Evolutionary conservation across 371 early-diverging fungal species (phyloP), one percentile per base, ranked within the genome.

Genomic region (Blakeslea trispora): DNA sequence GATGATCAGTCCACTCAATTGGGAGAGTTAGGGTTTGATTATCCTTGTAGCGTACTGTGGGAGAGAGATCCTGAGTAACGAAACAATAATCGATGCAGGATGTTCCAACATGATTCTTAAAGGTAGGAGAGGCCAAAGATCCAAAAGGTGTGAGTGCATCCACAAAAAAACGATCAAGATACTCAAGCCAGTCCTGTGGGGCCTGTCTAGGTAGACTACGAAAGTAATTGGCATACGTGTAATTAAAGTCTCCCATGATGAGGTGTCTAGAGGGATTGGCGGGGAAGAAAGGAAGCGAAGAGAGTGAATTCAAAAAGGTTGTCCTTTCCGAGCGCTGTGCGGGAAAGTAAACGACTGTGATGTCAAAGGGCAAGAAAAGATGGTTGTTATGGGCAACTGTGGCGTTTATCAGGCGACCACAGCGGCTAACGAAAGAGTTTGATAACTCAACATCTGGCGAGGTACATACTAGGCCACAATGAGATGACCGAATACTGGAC

Each of bases 391-490:
- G 45, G 13, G 28, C 18, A 13, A 53, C 54, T 13, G 32, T 45
- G 21, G 35, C 18, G 34, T 44, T 17, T 14, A 45, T 43, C 10
- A 42, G 15, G n/a, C 54, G 44, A 15, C 22, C 45, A 35, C 45
- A 53, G 11, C 13, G n/a, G 31, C 54, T 53, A 35, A 53, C 31
- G 19, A 19, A 21, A n/a, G 34, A 32, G 35, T 53, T 35, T 7
- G 39, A 19, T n/a, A 53, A 34, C 6, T 31, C 9, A 45, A 44
- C 15, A 18, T 53, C 21, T 7, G 54, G 35, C 31, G 45, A 45
- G 11, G 45, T 19, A 31, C 44, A 44, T 5, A 53, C 34, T 19
- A 53, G 8, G 37, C 45, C 54, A 15, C 45, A 53, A 21, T 53
- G 45, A 9, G n/a, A 17, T 19, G 32, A 45, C 54, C 54, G 45